Evolutionary conservation across 495 filamentous ascomycete species (phyloP).

Genomic region (Neurospora tetraspora): DNA sequence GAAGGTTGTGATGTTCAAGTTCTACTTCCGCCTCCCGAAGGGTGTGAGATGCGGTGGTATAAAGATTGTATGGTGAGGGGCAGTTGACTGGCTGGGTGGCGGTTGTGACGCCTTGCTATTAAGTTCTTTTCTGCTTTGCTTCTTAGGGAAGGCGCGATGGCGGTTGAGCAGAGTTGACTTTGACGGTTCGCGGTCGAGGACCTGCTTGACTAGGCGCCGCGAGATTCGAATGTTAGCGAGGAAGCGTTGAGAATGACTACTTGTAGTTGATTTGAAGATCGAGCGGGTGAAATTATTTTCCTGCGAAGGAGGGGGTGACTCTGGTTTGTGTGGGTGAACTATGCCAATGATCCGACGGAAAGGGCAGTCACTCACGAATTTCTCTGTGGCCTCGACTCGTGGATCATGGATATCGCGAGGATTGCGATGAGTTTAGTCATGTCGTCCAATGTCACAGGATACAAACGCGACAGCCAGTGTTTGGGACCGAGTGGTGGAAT

Average conservation of each 20-base stretch:
- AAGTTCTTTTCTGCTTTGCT: neutral
- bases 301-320: neutral
- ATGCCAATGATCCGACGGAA: neutral
- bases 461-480: neutral
- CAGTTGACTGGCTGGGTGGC: neutral
- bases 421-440: neutral
- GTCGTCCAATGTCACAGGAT: neutral
- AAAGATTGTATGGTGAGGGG: neutral
- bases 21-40: neutral
- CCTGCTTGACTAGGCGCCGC: neutral
- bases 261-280: neutral
- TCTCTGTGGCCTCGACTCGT: neutral
- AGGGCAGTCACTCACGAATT: neutral
- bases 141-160: neutral
- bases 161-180: neutral
- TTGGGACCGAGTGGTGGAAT: neutral
- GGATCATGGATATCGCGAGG: neutral
- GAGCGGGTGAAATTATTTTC: neutral
- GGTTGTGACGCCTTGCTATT: neutral
- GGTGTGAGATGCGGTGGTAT: neutral
- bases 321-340: neutral
- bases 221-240: neutral
- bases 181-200: neutral
- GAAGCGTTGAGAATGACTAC: neutral
- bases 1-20: neutral